Evolutionary conservation across 192 early-diverging fungal species (phyloP), one percentile per base, ranked within the genome.

Genomic region (Glomus cerebriforme): DNA sequence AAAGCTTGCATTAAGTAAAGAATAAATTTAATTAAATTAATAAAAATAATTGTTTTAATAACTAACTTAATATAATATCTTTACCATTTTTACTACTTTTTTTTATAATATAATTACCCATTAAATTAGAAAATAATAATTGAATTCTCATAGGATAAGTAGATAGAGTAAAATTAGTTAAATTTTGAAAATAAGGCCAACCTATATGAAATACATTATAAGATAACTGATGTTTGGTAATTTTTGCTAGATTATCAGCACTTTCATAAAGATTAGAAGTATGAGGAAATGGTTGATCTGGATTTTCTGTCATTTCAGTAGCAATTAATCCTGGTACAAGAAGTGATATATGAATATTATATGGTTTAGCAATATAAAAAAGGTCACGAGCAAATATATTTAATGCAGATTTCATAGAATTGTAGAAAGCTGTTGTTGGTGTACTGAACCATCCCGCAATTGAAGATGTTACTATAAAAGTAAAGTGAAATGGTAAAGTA

Each of bases 381-480:
- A 82, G 79, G 62, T 82, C 81, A 34, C 79, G 81, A 29, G 59
- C 45, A 22, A 80, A 82, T 34, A 64, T 32, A 32, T 45, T 71
- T 10, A 82, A 35, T 22, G 81, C 81, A 17, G 73, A 59, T 45
- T 82, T 82, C 29, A 73, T 79, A 13, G 73, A 39, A 39, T 82
- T 80, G 6, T 73, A 80, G 27, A 58, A 82, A 22, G 26, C 27
- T 31, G 31, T 78, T 35, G 34, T 22, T 66, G 77, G 77, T 27
- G 26, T 1, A 39, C 26, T 24, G 15, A 58, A 69, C 31, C 22
- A 58, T 35, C 77, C 77, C 8, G 35, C 45, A n/a, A 68, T 27
- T 31, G 77, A 78, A 24, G 77, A 69, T 22, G 65, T 78, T 22
- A 78, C 73, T 75, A 22, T 60, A n/a, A 26, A 7, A 3, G 32